phyloP scores from a whole-genome alignment of 495 filamentous ascomycete species.

The Penicillium chermesinum region DNA sequence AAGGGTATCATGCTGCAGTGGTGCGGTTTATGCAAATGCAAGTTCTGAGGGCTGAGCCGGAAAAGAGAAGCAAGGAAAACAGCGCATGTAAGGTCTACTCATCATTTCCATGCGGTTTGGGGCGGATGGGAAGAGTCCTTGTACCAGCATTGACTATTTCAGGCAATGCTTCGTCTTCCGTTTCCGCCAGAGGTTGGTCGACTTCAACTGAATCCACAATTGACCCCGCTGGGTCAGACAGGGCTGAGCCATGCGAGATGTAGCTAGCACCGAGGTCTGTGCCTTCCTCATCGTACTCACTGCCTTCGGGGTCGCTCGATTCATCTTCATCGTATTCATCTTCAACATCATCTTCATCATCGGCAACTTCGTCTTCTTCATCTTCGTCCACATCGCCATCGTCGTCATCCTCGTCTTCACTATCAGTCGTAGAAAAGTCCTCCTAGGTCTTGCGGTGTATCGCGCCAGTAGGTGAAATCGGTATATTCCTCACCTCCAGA shows the following conservation, averaged over 20 bases:
- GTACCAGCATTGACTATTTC: neutral
- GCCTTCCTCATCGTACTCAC: constrained; percentile 37
- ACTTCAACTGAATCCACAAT: constrained; percentile 33
- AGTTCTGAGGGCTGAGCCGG: constrained; percentile 12
- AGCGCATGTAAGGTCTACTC: neutral
- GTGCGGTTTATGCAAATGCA: constrained; percentile 13
- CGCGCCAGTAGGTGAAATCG: constrained; percentile 85
- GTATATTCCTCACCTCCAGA: constrained; percentile 81
- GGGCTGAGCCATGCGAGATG: constrained; percentile 52
- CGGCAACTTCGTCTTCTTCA: constrained; percentile 35
- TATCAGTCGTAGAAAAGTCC: constrained; percentile 74
- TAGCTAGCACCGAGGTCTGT: constrained; percentile 54
- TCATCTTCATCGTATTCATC: constrained; percentile 38
- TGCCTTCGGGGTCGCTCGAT: constrained; percentile 40
- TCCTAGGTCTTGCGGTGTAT: constrained; percentile 67
- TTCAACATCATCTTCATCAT: constrained; percentile 40
- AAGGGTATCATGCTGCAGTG: constrained; percentile 18
- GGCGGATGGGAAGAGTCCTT: constrained; percentile 21
- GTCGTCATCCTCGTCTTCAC: constrained; percentile 50
- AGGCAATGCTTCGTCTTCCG: neutral
- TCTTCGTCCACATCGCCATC: constrained; percentile 31
- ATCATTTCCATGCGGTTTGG: constrained; percentile 10
- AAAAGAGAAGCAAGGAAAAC: constrained; percentile 4
- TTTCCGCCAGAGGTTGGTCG: constrained; percentile 11
- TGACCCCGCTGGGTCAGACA: constrained; percentile 42